Conservation (phyloP, 345 rosid species). For the Salix exigua region DNA sequence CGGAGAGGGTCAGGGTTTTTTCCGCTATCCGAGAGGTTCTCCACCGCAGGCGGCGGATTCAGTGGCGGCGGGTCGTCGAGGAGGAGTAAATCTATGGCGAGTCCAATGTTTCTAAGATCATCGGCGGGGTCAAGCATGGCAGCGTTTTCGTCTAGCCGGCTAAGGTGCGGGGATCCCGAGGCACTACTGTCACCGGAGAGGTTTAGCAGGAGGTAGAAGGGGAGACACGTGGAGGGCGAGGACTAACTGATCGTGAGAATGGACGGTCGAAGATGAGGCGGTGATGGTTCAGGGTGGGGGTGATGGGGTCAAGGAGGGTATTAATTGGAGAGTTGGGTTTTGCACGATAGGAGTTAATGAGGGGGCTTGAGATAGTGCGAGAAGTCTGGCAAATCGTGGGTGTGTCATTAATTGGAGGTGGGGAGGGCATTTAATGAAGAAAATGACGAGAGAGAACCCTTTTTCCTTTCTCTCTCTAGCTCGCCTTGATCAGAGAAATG, state of each 20-base stretch:
- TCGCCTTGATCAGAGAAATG: background rate
- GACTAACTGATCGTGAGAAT: conserved; percentile 15
- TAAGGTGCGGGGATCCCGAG: conserved; percentile 97
- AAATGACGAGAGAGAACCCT: conserved; percentile 42
- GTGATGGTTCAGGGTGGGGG: conserved; percentile 9
- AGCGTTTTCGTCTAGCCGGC: conserved; percentile 72
- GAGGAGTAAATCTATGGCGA: conserved; percentile 70
- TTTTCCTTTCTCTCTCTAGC: background rate
- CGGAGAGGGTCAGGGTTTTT: conserved; percentile 48
- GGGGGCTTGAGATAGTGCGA: background rate
- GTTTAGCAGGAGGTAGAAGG: conserved; percentile 43
- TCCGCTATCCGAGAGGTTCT: conserved; percentile 69
- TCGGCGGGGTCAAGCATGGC: conserved; percentile 29
- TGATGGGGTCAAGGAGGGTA: conserved; percentile 15
- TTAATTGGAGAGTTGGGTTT: conserved; percentile 16
- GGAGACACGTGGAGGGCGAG: conserved; percentile 58
- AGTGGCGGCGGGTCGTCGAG: conserved; percentile 57
- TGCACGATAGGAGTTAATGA: conserved; percentile 7
- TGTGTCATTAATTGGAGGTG: conserved; percentile 41
- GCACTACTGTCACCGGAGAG: conserved; percentile 94
- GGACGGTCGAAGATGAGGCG: conserved; percentile 21
- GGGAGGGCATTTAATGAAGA: conserved; percentile 55
- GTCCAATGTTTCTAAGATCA: conserved; percentile 64
- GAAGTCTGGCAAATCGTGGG: conserved; percentile 12
- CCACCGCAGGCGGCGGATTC: conserved; percentile 22